A percentile compares a stretch with the other conserved stretches of the same genome.
Conservation (phyloP, 2,329 filamentous ascomycete species). For the Chrysoporthe deuterocubensis region DNA sequence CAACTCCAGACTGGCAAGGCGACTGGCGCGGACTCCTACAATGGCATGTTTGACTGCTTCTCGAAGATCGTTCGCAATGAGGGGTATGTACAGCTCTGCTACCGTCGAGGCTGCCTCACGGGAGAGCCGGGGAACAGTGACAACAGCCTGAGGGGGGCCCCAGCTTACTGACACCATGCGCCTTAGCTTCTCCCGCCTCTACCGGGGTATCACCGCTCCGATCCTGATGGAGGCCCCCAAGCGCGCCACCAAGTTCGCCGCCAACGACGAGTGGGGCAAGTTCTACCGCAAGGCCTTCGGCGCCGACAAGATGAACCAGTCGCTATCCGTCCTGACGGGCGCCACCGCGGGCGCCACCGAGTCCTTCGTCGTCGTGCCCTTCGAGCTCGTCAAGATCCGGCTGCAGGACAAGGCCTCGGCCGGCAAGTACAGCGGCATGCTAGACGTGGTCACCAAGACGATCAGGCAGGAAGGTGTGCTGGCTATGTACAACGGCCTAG, state of each 20-base stretch:
- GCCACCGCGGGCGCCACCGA: slow-evolving; percentile 95
- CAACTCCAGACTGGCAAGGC: slow-evolving; percentile 82
- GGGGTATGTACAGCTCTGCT: slow-evolving; percentile 63
- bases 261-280: slow-evolving; percentile 97
- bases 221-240: slow-evolving; percentile 91
- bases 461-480: slow-evolving; percentile 81
- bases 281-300: slow-evolving; percentile 90
- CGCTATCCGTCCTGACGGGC: slow-evolving; percentile 88
- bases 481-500: slow-evolving; percentile 94
- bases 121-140: background rate
- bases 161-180: slow-evolving; percentile 18
- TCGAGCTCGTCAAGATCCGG: slow-evolving; percentile 98
- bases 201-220: slow-evolving; percentile 92
- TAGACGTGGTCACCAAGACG: slow-evolving; percentile 82
- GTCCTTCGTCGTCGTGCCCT: slow-evolving; percentile 95
- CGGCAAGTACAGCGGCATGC: slow-evolving; percentile 81
- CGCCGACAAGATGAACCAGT: slow-evolving; percentile 85
- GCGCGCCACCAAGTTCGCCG: slow-evolving; percentile 97
- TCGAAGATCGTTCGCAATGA: slow-evolving; percentile 95
- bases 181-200: slow-evolving; percentile 79
- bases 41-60: slow-evolving; percentile 98
- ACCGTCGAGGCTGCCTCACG: background rate
- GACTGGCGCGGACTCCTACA: slow-evolving; percentile 82
- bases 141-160: background rate
- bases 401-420: slow-evolving; percentile 94